Base-by-base conservation (phyloP, 192 early-diverging fungal species). In the Umbelopsis isabellina region DNA sequence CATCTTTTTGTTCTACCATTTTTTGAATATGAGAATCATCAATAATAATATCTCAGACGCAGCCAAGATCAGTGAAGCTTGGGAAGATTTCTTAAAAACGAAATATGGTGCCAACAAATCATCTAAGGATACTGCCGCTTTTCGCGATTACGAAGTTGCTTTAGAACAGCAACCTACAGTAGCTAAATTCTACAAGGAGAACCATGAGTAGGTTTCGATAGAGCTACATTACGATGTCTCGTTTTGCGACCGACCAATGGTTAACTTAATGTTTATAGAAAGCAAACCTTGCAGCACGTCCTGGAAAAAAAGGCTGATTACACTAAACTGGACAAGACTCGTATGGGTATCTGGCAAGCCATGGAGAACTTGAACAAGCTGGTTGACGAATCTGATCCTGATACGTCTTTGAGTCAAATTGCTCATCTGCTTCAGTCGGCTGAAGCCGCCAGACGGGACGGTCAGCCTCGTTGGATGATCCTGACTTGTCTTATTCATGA, bases 301-400 rank as follows among this genome's bases (percentile, higher is more conserved):
- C 30, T 76, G 18, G 64, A 41, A 2, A 50, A 70, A 37, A 79
- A 76, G 41, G 25, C 37, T 23, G 46, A 75, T 5, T 82, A 76
- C 49, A 35, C 44, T 1, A 11, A 47, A 4, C 30, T 76, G 4
- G 71, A 79, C 12, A 46, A 71, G 45, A 49, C 52, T 8, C 18
- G 51, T 21, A 77, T 83, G 72, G 67, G 84, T 23, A 75, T 87
- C 18, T 87, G 85, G 85, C 66, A 80, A 65, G 85, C 72, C 0
- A 30, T 87, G 66, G 75, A 85, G 49, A 27, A 77, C 7, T 67
- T 87, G 27, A 75, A 86, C 73, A 46, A 27, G 0, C 45, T 87
- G 13, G 71, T 78, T 2, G 85, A 87, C 58, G 74, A 87, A 25
- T 80, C 78, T 35, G 85, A 87, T 68, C 85, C 85, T 18, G 85